Percentiles rank a stretch among this genome's conserved stretches.
Conservation (phyloP, 805 yeast species). For the Candida silvicultrix region DNA sequence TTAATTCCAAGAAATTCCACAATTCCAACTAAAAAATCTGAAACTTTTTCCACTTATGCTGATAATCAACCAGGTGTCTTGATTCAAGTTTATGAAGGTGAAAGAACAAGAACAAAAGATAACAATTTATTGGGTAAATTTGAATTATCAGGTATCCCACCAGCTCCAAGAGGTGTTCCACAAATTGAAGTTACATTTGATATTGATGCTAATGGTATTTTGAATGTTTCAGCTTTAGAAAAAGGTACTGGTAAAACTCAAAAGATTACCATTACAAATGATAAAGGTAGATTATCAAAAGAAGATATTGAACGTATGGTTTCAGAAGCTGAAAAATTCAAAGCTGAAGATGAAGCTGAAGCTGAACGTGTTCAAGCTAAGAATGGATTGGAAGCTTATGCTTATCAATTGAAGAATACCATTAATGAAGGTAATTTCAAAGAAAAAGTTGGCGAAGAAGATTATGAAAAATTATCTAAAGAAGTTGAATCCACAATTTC, state of each 20-base stretch:
- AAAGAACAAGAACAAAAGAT: slow-evolving; percentile 94
- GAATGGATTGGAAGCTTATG: slow-evolving; percentile 94
- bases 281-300: slow-evolving; percentile 97
- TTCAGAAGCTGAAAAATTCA: slow-evolving; percentile 94
- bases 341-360: slow-evolving; percentile 95
- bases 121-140: slow-evolving; percentile 97
- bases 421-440: slow-evolving; percentile 64
- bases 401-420: slow-evolving; percentile 88
- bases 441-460: slow-evolving; percentile 73
- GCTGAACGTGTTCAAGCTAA: slow-evolving; percentile 87
- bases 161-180: slow-evolving; percentile 99
- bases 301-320: slow-evolving; percentile 98
- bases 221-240: slow-evolving; percentile 95
- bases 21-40: slow-evolving; percentile 97
- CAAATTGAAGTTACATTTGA: slow-evolving; percentile 97
- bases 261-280: slow-evolving; percentile 97
- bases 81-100: slow-evolving; percentile 98
- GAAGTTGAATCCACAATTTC: slow-evolving; percentile 79
- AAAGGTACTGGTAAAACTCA: slow-evolving; percentile 98
- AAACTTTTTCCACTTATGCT: slow-evolving; percentile 95
- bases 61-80: slow-evolving; percentile 99
- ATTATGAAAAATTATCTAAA: slow-evolving; percentile 68
- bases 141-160: slow-evolving; percentile 95
- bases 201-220: slow-evolving; percentile 95
- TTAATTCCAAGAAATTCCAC: slow-evolving; percentile 98